phyloP scores from a whole-genome alignment of 805 yeast species.

The Saccharomycopsis sp. region DNA sequence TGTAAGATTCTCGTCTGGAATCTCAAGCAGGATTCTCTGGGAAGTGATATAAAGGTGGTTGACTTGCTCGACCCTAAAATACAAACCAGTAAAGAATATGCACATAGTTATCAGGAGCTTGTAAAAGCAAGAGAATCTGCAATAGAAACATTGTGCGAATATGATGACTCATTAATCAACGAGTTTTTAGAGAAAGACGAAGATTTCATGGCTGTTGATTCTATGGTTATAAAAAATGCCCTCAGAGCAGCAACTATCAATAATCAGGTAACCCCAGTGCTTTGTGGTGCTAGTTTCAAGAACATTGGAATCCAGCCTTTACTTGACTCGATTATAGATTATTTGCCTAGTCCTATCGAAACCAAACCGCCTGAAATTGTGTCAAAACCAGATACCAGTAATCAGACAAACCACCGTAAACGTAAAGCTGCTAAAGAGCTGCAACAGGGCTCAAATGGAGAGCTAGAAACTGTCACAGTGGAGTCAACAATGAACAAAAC shows the following conservation, averaged over 20 bases:
- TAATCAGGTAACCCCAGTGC: constrained; percentile 61
- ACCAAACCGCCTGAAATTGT: constrained; percentile 49
- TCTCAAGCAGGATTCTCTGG: constrained; percentile 31
- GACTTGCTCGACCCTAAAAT: constrained; percentile 34
- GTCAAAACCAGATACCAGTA: constrained; percentile 22
- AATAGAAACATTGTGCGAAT: constrained; percentile 77
- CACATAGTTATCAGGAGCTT: constrained; percentile 42
- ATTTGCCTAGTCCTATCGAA: constrained; percentile 81
- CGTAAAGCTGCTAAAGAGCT: constrained; percentile 20
- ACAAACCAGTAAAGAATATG: constrained; percentile 22
- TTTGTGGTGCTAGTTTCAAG: constrained; percentile 88
- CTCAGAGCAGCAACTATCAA: constrained; percentile 57
- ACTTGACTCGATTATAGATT: constrained; percentile 92
- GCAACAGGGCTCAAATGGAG: constrained; percentile 15
- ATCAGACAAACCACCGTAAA: constrained; percentile 23
- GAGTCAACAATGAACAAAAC: constrained; percentile 21
- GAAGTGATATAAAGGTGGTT: constrained; percentile 43
- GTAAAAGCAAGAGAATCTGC: constrained; percentile 60
- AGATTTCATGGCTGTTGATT: constrained; percentile 61
- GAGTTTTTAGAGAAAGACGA: constrained; percentile 58
- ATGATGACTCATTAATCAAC: constrained; percentile 72
- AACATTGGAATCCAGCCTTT: constrained; percentile 96
- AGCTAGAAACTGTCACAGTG: constrained; percentile 31
- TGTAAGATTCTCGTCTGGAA: constrained; percentile 47
- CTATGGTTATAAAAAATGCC: constrained; percentile 47